phyloP scores from a whole-genome alignment of 176 grass and related monocot genomes.

The Elaeis guineensis region DNA sequence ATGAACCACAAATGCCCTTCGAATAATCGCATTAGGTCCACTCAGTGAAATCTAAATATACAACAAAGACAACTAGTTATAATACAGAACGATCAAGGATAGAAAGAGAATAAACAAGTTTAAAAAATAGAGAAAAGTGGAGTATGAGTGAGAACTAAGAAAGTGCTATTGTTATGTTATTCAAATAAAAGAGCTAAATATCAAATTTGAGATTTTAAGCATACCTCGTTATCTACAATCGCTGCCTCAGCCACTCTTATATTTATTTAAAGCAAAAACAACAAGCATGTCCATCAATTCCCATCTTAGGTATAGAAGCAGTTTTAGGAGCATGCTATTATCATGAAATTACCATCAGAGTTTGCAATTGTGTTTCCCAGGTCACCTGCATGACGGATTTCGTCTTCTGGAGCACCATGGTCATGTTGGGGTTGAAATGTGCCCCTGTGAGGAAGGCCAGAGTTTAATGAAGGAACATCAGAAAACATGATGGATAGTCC shows the following conservation, averaged over 20 bases:
- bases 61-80: slow-evolving; percentile 1
- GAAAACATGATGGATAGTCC: no score
- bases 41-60: slow-evolving; percentile 70
- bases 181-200: no score
- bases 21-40: slow-evolving; percentile 75
- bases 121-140: no score
- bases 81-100: not conserved
- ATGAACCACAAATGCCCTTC: slow-evolving; percentile 97
- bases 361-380: slow-evolving; percentile 88
- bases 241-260: slow-evolving; percentile 76
- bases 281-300: slow-evolving; percentile 12
- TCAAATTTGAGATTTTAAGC: not conserved
- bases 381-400: slow-evolving; percentile 83
- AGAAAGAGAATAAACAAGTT: no score
- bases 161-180: no score
- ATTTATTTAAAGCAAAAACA: slow-evolving; percentile 20
- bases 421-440: slow-evolving; percentile 90
- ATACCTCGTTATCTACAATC: slow-evolving; percentile 81
- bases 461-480: not conserved
- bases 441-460: slow-evolving; percentile 59
- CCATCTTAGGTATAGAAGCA: no score
- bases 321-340: not conserved
- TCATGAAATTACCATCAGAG: slow-evolving; percentile 39
- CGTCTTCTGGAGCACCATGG: slow-evolving; percentile 71
- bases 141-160: no score